These are phyloP conservation scores for Candida taoyuanica DNA, from an alignment of 805 yeast genomes.

Conservation along the genomic window DNA sequence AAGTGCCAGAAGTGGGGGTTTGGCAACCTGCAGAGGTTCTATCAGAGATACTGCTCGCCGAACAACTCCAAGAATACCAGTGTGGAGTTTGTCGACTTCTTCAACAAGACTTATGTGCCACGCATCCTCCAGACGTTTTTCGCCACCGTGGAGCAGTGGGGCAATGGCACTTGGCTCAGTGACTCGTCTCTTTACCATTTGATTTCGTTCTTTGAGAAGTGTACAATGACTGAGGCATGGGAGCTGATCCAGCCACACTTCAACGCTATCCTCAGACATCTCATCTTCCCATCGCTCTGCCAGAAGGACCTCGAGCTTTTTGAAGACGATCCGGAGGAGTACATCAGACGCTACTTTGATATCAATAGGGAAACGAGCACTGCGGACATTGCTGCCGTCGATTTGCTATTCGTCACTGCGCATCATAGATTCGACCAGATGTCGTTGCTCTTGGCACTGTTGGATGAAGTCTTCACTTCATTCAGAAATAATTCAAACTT, in stretches of 20 bases:
- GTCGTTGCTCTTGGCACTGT: constrained; percentile 49
- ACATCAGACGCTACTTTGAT: constrained; percentile 70
- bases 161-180: constrained; percentile 55
- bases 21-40: constrained; percentile 68
- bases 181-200: constrained; percentile 59
- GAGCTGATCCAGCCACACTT: constrained; percentile 56
- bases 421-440: constrained; percentile 52
- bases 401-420: constrained; percentile 61
- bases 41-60: constrained; percentile 47
- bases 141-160: constrained; percentile 38
- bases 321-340: constrained; percentile 86
- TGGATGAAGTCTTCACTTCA: constrained; percentile 42
- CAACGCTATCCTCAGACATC: constrained; percentile 58
- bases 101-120: constrained; percentile 58
- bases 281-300: constrained; percentile 72
- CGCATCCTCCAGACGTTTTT: constrained; percentile 63
- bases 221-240: constrained; percentile 58
- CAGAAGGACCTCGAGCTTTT: constrained; percentile 68
- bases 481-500: constrained; percentile 32
- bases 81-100: constrained; percentile 52
- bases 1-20: constrained; percentile 88
- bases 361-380: constrained; percentile 56
- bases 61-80: constrained; percentile 30
- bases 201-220: constrained; percentile 58
- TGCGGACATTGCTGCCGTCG: constrained; percentile 79